These are phyloP conservation scores for Psilocybe cyanescens DNA, from an alignment of 768 basidiomycete species.

Conservation along the genomic window DNA sequence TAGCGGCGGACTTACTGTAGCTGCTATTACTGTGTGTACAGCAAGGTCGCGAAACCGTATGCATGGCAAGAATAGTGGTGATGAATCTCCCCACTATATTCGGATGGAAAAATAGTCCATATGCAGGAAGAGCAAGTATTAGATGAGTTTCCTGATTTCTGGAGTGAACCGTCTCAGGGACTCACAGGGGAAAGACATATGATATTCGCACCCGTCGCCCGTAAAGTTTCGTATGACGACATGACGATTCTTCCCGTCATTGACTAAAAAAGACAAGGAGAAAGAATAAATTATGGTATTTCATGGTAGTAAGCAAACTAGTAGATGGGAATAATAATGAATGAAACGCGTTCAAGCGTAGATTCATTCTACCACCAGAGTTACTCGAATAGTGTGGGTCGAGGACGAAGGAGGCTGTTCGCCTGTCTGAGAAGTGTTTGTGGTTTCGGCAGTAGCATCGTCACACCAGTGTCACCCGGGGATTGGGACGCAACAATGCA, in stretches of 20 bases:
- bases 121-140: neutral
- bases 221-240: slow-evolving; percentile 65
- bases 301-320: neutral
- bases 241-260: slow-evolving; percentile 66
- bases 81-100: slow-evolving; percentile 66
- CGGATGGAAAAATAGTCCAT: neutral
- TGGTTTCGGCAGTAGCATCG: too few relatives aligned
- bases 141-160: neutral
- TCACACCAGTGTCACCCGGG: neutral
- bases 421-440: neutral
- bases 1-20: slow-evolving; percentile 48
- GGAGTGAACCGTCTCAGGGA: neutral
- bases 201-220: slow-evolving; percentile 60
- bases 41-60: slow-evolving; percentile 66
- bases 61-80: slow-evolving; percentile 63
- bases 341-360: neutral
- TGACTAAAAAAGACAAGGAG: slow-evolving; percentile 37
- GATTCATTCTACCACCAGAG: neutral
- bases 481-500: neutral
- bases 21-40: slow-evolving; percentile 62
- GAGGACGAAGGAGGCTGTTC: slow-evolving; percentile 6
- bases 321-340: neutral
- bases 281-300: neutral
- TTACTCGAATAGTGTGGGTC: neutral
- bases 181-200: slow-evolving; percentile 66